phyloP scores from a whole-genome alignment of 2,329 filamentous ascomycete genomes.

The Sphaerostilbella broomeana region DNA sequence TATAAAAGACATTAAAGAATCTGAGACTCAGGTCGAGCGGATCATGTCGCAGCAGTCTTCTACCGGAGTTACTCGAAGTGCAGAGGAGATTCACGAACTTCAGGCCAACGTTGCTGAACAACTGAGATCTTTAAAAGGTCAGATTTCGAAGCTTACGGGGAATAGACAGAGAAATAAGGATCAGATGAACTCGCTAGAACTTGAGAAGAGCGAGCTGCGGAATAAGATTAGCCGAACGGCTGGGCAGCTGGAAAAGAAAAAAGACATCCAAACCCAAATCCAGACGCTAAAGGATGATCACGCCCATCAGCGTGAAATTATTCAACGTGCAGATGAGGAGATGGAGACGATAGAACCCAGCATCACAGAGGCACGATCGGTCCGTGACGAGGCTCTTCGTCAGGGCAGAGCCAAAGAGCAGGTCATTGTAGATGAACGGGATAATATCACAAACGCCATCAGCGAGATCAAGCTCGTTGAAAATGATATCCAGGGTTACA shows the following conservation, averaged over 20 bases:
- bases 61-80: constrained; percentile 56
- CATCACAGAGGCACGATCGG: constrained; percentile 66
- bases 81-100: constrained; percentile 78
- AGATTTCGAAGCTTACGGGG: constrained; percentile 56
- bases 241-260: constrained; percentile 76
- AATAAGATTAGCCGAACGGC: constrained; percentile 64
- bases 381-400: constrained; percentile 68
- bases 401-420: constrained; percentile 68
- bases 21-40: constrained; percentile 66
- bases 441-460: constrained; percentile 65
- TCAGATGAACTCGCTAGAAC: constrained; percentile 63
- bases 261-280: constrained; percentile 62
- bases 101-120: constrained; percentile 62
- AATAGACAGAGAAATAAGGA: constrained; percentile 68
- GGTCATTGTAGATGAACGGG: constrained; percentile 62
- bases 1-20: constrained; percentile 62
- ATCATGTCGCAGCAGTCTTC: constrained; percentile 71
- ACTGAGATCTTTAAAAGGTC: constrained; percentile 55
- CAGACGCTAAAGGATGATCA: constrained; percentile 65
- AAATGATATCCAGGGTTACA: constrained; percentile 71
- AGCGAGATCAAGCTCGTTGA: constrained; percentile 71
- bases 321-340: constrained; percentile 64
- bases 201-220: constrained; percentile 68
- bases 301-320: constrained; percentile 59
- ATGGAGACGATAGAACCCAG: constrained; percentile 69